These are phyloP conservation scores for Ceratobasidium sp. DNA, from an alignment of 1,284 basidiomycete genomes.

Conservation along the genomic window DNA sequence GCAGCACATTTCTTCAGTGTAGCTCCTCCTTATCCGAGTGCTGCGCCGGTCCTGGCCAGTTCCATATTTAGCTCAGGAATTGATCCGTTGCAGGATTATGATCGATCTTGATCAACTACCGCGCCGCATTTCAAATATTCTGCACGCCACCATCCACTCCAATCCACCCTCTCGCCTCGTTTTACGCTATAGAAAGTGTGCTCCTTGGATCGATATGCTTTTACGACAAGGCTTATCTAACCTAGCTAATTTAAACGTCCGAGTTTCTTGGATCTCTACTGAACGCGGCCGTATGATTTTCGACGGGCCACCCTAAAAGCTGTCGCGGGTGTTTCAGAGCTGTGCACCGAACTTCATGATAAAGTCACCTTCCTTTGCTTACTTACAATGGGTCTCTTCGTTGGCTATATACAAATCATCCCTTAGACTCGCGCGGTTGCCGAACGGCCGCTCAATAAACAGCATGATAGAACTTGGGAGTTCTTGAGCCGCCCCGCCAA, in stretches of 20 bases:
- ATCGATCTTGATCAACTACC: too few relatives aligned
- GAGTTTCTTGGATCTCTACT: not conserved
- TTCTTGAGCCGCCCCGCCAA: not conserved
- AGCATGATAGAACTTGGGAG: not conserved
- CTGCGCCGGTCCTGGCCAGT: not conserved
- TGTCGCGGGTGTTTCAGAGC: not conserved
- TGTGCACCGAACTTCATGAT: not conserved
- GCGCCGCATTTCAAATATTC: too few relatives aligned
- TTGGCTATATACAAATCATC: not conserved
- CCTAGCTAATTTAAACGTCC: not conserved
- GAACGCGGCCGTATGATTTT: not conserved
- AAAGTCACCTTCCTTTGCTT: not conserved
- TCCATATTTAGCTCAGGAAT: not conserved
- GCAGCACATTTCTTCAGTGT: constrained; percentile 8
- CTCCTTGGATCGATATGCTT: too few relatives aligned
- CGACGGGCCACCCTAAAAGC: not conserved
- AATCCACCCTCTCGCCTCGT: too few relatives aligned
- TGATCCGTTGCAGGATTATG: too few relatives aligned
- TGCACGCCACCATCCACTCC: too few relatives aligned
- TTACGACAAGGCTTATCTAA: too few relatives aligned
- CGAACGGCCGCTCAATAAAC: not conserved
- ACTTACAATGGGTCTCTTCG: not conserved
- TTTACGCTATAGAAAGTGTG: too few relatives aligned
- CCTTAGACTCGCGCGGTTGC: not conserved
- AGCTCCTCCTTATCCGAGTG: not conserved